These are phyloP conservation scores for Phlyctochytrium arcticum DNA, from an alignment of 192 early-diverging fungal species.

Conservation along the genomic window DNA sequence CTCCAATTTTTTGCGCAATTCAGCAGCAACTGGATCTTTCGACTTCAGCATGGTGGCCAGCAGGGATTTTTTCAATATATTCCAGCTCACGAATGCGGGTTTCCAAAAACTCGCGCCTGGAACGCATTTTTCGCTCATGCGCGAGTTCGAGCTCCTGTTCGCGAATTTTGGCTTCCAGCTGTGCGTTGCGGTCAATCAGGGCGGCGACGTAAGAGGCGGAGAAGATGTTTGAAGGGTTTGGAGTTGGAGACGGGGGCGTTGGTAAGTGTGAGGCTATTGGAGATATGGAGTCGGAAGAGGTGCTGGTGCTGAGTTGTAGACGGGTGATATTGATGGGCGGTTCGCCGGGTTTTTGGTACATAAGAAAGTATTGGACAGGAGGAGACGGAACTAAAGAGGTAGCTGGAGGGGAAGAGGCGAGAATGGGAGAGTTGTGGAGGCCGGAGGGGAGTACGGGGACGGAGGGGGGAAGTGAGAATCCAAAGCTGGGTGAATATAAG, in stretches of 20 bases:
- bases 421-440: neutral
- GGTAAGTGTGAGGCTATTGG: neutral
- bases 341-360: neutral
- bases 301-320: neutral
- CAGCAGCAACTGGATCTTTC: neutral
- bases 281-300: neutral
- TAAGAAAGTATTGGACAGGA: neutral
- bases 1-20: too few relatives aligned
- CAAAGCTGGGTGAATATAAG: neutral
- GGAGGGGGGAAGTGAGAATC: neutral
- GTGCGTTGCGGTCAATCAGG: neutral
- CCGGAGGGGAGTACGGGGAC: neutral
- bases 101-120: neutral
- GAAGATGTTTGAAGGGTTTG: neutral
- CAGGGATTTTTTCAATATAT: neutral
- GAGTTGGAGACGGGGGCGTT: neutral
- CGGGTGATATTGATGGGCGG: neutral
- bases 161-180: neutral
- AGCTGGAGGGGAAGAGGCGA: neutral
- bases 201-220: neutral
- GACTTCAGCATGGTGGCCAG: neutral
- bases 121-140: neutral
- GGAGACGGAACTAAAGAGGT: neutral
- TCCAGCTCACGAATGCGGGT: neutral
- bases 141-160: neutral